These are phyloP conservation scores for Penicillium crustosum DNA, from an alignment of 2,329 filamentous ascomycete species.

Conservation along the genomic window DNA sequence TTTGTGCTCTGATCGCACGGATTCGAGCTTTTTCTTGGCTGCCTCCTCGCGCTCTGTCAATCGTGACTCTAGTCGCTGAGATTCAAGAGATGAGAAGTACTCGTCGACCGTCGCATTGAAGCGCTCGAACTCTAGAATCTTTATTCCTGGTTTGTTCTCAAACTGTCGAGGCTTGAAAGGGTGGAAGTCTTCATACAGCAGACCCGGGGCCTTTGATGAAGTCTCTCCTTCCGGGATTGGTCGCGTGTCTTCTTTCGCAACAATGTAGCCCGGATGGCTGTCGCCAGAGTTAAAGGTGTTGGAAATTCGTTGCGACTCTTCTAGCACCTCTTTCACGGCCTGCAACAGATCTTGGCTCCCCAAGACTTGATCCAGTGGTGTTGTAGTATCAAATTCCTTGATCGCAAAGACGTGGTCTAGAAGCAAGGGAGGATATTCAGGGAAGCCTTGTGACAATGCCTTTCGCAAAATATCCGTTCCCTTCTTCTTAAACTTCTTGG, in stretches of 20 bases:
- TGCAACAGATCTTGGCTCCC: constrained; percentile 64
- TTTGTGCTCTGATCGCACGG: constrained; percentile 78
- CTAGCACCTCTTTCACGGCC: constrained; percentile 65
- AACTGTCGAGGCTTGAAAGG: constrained; percentile 85
- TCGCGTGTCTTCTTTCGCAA: constrained; percentile 62
- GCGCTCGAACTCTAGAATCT: constrained; percentile 73
- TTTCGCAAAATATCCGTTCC: constrained; percentile 73
- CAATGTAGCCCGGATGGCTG: constrained; percentile 77
- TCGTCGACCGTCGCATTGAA: constrained; percentile 95
- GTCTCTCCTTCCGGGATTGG: constrained; percentile 43
- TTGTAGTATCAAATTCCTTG: constrained; percentile 66
- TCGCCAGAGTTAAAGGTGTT: constrained; percentile 66
- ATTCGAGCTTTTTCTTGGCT: constrained; percentile 80
- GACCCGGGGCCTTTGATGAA: constrained; percentile 32
- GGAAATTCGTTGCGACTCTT: constrained; percentile 69
- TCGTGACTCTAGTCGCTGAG: constrained; percentile 83
- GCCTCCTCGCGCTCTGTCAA: constrained; percentile 77
- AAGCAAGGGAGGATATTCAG: constrained; percentile 82
- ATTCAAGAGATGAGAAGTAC: constrained; percentile 95
- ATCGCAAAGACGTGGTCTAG: constrained; percentile 80
- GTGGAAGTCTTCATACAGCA: constrained; percentile 93
- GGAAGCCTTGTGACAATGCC: constrained; percentile 78
- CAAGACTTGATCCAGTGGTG: constrained; percentile 68
- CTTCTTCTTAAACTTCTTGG: constrained; percentile 73
- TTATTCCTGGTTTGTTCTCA: constrained; percentile 62